Evolutionary conservation across 768 basidiomycete species (phyloP).

Genomic region (Kwoniella botswanensis): DNA sequence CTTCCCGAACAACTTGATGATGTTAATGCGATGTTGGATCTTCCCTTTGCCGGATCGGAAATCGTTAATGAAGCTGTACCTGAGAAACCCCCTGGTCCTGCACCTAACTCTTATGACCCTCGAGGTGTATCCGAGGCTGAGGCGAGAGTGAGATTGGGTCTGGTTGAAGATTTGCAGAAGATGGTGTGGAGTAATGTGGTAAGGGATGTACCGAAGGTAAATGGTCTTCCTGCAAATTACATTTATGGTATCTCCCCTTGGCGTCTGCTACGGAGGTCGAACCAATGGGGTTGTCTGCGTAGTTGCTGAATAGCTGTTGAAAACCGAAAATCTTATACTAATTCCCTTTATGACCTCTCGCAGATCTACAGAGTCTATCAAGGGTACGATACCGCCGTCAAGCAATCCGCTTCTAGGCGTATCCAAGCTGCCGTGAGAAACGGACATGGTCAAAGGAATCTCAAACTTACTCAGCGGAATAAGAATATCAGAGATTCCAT

Average conservation of each 20-base stretch:
- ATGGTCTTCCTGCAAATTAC: background rate
- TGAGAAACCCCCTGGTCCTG: slow-evolving; percentile 17
- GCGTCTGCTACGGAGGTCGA: too few relatives aligned
- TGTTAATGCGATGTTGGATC: slow-evolving; percentile 13
- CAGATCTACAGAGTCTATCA: slow-evolving; percentile 50
- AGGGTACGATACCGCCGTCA: slow-evolving; percentile 36
- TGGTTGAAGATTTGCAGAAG: slow-evolving; percentile 48
- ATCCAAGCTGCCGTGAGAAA: slow-evolving; percentile 41
- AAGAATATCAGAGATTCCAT: slow-evolving; percentile 46
- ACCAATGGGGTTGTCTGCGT: too few relatives aligned
- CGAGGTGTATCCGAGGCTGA: slow-evolving; percentile 42
- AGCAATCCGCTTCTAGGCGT: slow-evolving; percentile 29
- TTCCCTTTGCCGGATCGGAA: slow-evolving; percentile 13
- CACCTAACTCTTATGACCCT: slow-evolving; percentile 40
- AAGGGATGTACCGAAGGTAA: slow-evolving; percentile 48
- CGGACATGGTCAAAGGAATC: slow-evolving; percentile 30
- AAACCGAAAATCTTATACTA: background rate
- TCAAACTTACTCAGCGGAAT: slow-evolving; percentile 37
- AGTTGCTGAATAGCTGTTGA: background rate
- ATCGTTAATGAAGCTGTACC: slow-evolving; percentile 6
- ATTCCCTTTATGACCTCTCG: background rate
- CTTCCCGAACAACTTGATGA: slow-evolving; percentile 1
- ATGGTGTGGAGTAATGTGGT: slow-evolving; percentile 43
- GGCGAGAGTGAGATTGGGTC: slow-evolving; percentile 34
- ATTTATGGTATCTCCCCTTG: background rate